A percentile compares a stretch with the other conserved stretches of the same genome.
phyloP scores from a whole-genome alignment of 768 basidiomycete genomes.

The Mycena olivaceomarginata region DNA sequence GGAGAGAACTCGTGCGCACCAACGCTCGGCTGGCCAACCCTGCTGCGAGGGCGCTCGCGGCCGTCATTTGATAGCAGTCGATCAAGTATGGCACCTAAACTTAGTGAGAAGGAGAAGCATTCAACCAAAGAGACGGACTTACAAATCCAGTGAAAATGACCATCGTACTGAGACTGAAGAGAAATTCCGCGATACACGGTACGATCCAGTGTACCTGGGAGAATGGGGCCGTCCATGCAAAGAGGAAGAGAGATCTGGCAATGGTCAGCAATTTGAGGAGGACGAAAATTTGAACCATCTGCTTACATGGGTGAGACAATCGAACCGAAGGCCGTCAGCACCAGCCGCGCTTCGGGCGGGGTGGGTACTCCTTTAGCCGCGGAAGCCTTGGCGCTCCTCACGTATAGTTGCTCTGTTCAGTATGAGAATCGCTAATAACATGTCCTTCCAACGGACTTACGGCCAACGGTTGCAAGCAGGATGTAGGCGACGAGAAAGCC shows the following conservation, averaged over 20 bases:
- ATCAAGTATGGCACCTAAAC: slow-evolving; percentile 38
- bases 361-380: slow-evolving; percentile 27
- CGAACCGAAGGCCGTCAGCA: slow-evolving; percentile 28
- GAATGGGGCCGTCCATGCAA: slow-evolving; percentile 44
- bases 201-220: slow-evolving; percentile 37
- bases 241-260: slow-evolving; percentile 41
- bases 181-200: slow-evolving; percentile 41
- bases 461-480: slow-evolving; percentile 27
- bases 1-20: neutral
- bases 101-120: neutral
- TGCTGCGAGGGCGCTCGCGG: slow-evolving; percentile 40
- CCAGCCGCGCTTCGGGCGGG: slow-evolving; percentile 38
- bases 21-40: slow-evolving; percentile 39
- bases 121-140: neutral
- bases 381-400: slow-evolving; percentile 17
- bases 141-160: slow-evolving; percentile 45
- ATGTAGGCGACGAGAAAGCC: slow-evolving; percentile 34
- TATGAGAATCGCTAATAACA: neutral
- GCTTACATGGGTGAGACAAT: slow-evolving; percentile 36
- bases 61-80: slow-evolving; percentile 40
- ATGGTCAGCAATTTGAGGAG: neutral
- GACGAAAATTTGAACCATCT: neutral
- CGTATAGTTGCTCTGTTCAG: slow-evolving; percentile 32
- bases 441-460: slow-evolving; percentile 17
- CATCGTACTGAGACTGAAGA: slow-evolving; percentile 38